These are phyloP conservation scores for Peronospora destructor DNA, from an alignment of 352 stramenopile genomes.

Conservation along the genomic window DNA sequence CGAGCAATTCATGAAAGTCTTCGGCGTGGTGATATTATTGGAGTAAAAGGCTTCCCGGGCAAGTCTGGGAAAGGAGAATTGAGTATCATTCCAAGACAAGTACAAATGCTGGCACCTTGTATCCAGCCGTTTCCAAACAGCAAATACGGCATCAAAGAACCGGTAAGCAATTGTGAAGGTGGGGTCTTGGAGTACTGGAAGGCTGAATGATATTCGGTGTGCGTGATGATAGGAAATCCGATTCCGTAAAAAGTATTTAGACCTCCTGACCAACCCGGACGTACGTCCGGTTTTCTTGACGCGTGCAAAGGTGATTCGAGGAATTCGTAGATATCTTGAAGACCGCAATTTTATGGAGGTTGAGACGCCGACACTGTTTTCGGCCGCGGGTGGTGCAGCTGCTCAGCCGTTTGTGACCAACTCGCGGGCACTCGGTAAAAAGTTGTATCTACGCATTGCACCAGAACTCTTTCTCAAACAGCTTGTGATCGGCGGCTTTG, in stretches of 20 bases:
- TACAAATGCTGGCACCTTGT: slow-evolving; percentile 93
- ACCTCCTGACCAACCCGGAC: slow-evolving; percentile 94
- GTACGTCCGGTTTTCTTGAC: slow-evolving; percentile 91
- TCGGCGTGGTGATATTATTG: slow-evolving; percentile 75
- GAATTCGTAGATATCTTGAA: slow-evolving; percentile 64
- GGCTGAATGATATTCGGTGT: slow-evolving; percentile 11
- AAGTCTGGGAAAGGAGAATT: slow-evolving; percentile 80
- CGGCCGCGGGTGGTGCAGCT: slow-evolving; percentile 93
- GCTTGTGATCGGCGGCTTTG: slow-evolving; percentile 92
- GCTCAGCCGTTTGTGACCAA: slow-evolving; percentile 97
- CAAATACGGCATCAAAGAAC: slow-evolving; percentile 94
- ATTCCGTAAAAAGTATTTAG: slow-evolving; percentile 97
- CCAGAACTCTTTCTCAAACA: slow-evolving; percentile 98
- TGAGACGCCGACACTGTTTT: slow-evolving; percentile 99
- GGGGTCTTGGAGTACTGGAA: neutral
- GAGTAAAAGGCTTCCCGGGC: slow-evolving; percentile 66
- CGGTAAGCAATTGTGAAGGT: slow-evolving; percentile 26
- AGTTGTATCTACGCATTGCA: slow-evolving; percentile 94
- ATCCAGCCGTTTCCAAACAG: slow-evolving; percentile 79
- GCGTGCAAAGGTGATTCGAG: slow-evolving; percentile 75
- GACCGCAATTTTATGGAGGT: slow-evolving; percentile 76
- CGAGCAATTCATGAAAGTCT: slow-evolving; percentile 56
- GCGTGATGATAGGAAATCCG: slow-evolving; percentile 92
- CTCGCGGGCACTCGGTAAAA: slow-evolving; percentile 94
- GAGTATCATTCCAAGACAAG: slow-evolving; percentile 75